Base-by-base conservation (phyloP, 2,329 filamentous ascomycete species). In the Sporothrix sp. region DNA sequence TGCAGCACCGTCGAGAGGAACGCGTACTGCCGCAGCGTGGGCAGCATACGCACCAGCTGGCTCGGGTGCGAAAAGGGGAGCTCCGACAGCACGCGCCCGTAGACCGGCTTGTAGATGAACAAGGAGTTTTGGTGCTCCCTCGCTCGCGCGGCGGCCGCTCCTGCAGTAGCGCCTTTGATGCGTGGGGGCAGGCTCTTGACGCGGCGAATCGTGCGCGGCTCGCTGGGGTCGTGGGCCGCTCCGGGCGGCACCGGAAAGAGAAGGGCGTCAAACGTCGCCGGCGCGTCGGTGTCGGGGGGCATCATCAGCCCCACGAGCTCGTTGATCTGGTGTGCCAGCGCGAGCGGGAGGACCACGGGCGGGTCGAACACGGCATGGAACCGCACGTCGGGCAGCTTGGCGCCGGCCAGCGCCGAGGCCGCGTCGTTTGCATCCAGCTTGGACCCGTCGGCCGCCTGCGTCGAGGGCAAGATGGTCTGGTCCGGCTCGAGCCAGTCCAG, bases 21-120 rank as follows among this genome's bases (percentile, higher is more conserved):
- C 0, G 84, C 83, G 60, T 87, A 93, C 62, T 93, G 87, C 13
- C 87, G 74, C 14, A 93, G 69, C 4, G 75, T 71, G 0, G 87
- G 85, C n/a, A 94, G 71, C 61, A 90, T 79, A 48, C 78, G 74
- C 7, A 90, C 69, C 4, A 94, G 68, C 61, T 94, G 86, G 45
- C 81, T 77, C 0, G 87, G 87, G 60, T 94, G 87, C 2, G 80
- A 79, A 60, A 94, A 91, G 0, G 85, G 81, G 28, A 93, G 71
- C 50, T 83, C 79, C 1, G 75, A 76, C 8, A 94, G 64, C 3
- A 73, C 71, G 51, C 82, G 76, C 0, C 82, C 84, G 57, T 84
- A 87, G 8, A 88, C 85, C 2, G 80, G 77, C 63, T 87, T 87
- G 50, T 85, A 79, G 16, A 88, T 77, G 56, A 79, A 80, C 1